Evolutionary conservation across 768 basidiomycete species (phyloP), one percentile per base, ranked within the genome.

Genomic region (Panaeolus papilionaceus): DNA sequence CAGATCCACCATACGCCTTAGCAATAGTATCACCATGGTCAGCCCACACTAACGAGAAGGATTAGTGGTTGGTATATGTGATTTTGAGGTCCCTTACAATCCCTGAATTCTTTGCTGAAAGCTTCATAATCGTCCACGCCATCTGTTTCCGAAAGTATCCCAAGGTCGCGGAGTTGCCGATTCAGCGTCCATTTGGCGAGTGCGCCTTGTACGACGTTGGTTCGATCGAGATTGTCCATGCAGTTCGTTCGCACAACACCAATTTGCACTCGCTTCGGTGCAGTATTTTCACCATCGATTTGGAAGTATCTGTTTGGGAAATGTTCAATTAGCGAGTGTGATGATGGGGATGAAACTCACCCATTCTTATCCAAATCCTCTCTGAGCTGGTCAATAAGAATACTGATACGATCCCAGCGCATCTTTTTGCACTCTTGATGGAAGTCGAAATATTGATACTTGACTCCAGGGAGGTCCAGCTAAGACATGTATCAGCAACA

Each of bases 391-490:
- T 95, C 93, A 51, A 96, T 86, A 45, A 99, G 84, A 16, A 95
- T 77, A 64, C 88, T 88, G 70, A 99, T 94, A 58, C 96, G 88
- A 75, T 99, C 95, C 89, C 95, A 99, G 47, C 94, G 90, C 92
- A 99, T 94, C 62, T 92, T 85, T 75, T 89, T 92, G 83, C 96
- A 98, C 78, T 99, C 96, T 68, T 87, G 90, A 77, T 98, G 97
- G 82, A 99, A 99, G 75, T 99, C 98, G 73, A 98, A 99, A 80
- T 98, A 98, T 70, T 92, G 84, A 74, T 99, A 99, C 72, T 88
- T 89, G 45, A 93, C 90, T 38, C 89, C 83, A 4, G 89, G 83
- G 39, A 92, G 73, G 71, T 88, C 83, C 63, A 88, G 77, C 92
- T 93, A 64, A 12, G 51, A 10, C 51, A 23, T 38, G 58, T 18